Conservation (phyloP, 108 stramenopile species). For the Mediolabrus comicus region DNA sequence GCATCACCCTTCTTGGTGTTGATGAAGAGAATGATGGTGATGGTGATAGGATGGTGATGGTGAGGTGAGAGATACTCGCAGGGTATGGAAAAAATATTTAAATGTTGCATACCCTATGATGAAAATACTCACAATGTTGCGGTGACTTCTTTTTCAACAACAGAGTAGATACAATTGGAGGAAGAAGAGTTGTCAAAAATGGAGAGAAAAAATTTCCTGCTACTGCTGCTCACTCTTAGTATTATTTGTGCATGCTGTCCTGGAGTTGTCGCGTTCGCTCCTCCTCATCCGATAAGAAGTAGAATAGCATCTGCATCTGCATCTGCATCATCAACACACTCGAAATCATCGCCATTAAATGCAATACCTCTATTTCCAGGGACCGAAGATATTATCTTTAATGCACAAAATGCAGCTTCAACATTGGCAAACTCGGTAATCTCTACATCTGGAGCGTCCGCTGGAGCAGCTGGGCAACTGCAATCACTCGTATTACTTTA, state of each 20-base stretch:
- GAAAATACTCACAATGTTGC: too few relatives aligned
- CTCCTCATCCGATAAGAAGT: not conserved
- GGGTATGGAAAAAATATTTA: too few relatives aligned
- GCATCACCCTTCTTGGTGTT: too few relatives aligned
- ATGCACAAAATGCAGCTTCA: conserved; percentile 62
- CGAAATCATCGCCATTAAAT: not conserved
- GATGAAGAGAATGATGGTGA: too few relatives aligned
- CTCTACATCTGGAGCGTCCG: conserved; percentile 7
- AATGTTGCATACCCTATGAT: too few relatives aligned
- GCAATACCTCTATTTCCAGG: conserved; percentile 10
- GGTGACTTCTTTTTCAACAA: too few relatives aligned
- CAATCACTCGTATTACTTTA: conserved; percentile 65
- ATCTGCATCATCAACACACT: not conserved
- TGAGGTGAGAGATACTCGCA: too few relatives aligned
- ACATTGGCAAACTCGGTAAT: conserved; percentile 58
- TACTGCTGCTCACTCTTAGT: too few relatives aligned
- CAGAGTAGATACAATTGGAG: too few relatives aligned
- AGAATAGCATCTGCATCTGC: not conserved
- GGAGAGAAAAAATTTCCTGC: too few relatives aligned
- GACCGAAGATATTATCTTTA: conserved; percentile 67
- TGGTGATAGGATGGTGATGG: too few relatives aligned
- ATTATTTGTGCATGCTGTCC: not conserved
- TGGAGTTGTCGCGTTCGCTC: not conserved
- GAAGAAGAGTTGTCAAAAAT: too few relatives aligned
- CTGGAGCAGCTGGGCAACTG: not conserved